Percentiles rank a stretch among this genome's conserved stretches.
Conservation (phyloP, 768 basidiomycete genomes). For the Gloeophyllum trabeum region DNA sequence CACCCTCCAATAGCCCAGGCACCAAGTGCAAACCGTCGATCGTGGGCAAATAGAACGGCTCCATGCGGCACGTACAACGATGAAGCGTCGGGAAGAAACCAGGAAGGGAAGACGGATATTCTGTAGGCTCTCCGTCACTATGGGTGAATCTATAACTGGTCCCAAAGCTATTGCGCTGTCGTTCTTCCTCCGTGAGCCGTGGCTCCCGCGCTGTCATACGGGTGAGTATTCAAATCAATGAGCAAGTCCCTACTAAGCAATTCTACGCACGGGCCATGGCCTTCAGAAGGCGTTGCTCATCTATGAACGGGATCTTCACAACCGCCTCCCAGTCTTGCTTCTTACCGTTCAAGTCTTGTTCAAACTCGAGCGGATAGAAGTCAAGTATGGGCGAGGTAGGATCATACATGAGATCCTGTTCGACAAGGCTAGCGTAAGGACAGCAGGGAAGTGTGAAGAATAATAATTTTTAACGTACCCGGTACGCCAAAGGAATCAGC, state of each 20-base stretch:
- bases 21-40: slow-evolving; percentile 78
- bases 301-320: slow-evolving; percentile 97
- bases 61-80: slow-evolving; percentile 70
- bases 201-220: slow-evolving; percentile 67
- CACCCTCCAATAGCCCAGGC: slow-evolving; percentile 82
- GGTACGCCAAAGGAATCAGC: slow-evolving; percentile 78
- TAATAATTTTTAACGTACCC: slow-evolving; percentile 33
- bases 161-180: slow-evolving; percentile 62
- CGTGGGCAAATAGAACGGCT: slow-evolving; percentile 81
- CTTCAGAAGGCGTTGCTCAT: slow-evolving; percentile 60
- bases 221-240: neutral
- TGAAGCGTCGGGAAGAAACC: slow-evolving; percentile 89
- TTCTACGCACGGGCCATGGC: slow-evolving; percentile 68
- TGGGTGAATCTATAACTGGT: slow-evolving; percentile 74
- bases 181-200: slow-evolving; percentile 67
- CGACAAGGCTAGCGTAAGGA: neutral
- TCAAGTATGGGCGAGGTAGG: slow-evolving; percentile 80
- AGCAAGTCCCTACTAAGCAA: neutral
- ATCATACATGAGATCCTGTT: slow-evolving; percentile 82
- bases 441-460: neutral
- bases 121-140: slow-evolving; percentile 45
- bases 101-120: slow-evolving; percentile 86
- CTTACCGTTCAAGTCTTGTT: slow-evolving; percentile 93
- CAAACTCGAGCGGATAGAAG: slow-evolving; percentile 90
- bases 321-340: slow-evolving; percentile 98